Evolutionary conservation across 805 yeast genomes (phyloP).

Genomic region (Wickerhamomyces bisporus): DNA sequence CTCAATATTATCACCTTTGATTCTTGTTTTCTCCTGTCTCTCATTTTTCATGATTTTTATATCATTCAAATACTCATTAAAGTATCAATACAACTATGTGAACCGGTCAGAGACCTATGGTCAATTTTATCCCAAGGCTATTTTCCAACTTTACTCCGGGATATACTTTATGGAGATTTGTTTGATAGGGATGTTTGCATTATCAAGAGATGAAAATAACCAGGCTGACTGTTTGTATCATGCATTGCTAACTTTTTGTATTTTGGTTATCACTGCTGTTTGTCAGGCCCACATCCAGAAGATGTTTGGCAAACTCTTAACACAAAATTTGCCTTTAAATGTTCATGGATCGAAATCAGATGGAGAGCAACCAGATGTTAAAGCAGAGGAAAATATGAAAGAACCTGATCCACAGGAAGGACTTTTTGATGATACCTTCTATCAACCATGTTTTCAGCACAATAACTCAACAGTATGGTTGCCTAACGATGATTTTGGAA

Average conservation of each 20-base stretch:
- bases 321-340: slow-evolving; percentile 32
- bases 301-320: slow-evolving; percentile 32
- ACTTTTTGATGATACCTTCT: slow-evolving; percentile 20
- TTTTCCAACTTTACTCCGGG: slow-evolving; percentile 75
- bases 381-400: too few species aligned
- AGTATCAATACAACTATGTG: slow-evolving; percentile 46
- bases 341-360: slow-evolving; percentile 1
- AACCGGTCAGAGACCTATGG: slow-evolving; percentile 67
- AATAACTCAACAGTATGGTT: slow-evolving; percentile 18
- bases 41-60: slow-evolving; percentile 52
- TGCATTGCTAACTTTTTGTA: slow-evolving; percentile 46
- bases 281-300: slow-evolving; percentile 49
- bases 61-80: slow-evolving; percentile 67
- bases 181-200: slow-evolving; percentile 67
- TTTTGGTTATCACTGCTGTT: slow-evolving; percentile 49
- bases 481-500: slow-evolving; percentile 17
- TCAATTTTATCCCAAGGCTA: slow-evolving; percentile 63
- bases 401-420: too few species aligned
- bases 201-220: slow-evolving; percentile 48
- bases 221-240: slow-evolving; percentile 40
- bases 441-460: slow-evolving; percentile 22
- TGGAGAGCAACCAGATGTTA: too few species aligned
- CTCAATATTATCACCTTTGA: slow-evolving; percentile 74
- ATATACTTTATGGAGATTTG: slow-evolving; percentile 77
- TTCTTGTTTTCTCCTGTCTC: slow-evolving; percentile 53